Evolutionary conservation across 352 stramenopile species (phyloP).

Genomic region (Saprolegnia parasitica): DNA sequence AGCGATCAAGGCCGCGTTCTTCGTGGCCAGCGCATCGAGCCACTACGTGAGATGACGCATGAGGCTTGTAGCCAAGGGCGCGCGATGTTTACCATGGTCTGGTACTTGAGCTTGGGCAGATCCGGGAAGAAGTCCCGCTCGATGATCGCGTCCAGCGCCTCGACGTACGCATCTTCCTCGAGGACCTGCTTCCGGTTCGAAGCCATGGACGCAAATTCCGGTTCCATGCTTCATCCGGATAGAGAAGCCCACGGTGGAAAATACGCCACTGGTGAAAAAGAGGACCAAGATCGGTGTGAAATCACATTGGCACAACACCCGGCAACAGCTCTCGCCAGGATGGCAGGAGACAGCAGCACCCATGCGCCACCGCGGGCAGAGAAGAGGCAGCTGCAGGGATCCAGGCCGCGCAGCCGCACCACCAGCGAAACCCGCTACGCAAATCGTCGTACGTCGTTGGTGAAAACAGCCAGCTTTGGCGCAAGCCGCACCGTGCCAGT

Average conservation of each 20-base stretch:
- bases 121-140: conserved; percentile 86
- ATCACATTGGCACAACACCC: not conserved
- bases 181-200: conserved; percentile 50
- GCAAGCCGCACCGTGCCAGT: no score
- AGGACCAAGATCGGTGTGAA: not conserved
- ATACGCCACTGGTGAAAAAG: not conserved
- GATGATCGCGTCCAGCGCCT: conserved; percentile 69
- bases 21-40: conserved; percentile 27
- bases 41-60: not conserved
- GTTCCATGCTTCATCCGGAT: not conserved
- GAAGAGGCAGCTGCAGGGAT: no score
- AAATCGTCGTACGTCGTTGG: no score
- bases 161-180: conserved; percentile 78
- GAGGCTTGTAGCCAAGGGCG: not conserved
- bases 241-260: not conserved
- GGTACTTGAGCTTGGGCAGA: conserved; percentile 48
- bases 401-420: no score
- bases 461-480: no score
- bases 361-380: no score
- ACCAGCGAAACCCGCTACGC: no score
- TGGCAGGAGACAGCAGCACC: no score
- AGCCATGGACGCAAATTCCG: conserved; percentile 15
- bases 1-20: conserved; percentile 20
- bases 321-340: no score
- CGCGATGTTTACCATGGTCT: conserved; percentile 40